Evolutionary conservation across 2,329 filamentous ascomycete species (phyloP).

Genomic region (Trichoderma oligosporum): DNA sequence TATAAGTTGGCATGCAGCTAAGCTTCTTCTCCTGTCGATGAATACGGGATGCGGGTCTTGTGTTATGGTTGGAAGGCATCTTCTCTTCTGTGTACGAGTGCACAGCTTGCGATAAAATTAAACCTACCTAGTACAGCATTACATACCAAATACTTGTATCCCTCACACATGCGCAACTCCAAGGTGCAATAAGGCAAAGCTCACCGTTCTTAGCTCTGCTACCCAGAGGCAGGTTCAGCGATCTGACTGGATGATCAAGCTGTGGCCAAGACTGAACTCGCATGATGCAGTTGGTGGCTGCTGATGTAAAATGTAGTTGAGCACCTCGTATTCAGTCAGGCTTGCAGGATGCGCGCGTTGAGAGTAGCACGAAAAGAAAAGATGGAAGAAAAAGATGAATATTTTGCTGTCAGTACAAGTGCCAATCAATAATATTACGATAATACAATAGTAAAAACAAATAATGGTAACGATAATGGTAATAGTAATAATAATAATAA

Average conservation of each 20-base stretch:
- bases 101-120: neutral
- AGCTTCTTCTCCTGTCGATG: neutral
- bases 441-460: neutral
- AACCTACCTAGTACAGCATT: neutral
- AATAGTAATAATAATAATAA: no score
- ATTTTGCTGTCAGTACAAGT: neutral
- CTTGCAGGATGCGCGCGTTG: no score
- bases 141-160: no score
- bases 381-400: neutral
- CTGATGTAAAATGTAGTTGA: neutral
- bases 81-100: neutral
- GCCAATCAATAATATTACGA: neutral
- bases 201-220: neutral
- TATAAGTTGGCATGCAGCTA: neutral
- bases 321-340: constrained; percentile 11
- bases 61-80: neutral
- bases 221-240: neutral
- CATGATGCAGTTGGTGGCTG: constrained; percentile 8
- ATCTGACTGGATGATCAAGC: neutral
- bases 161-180: neutral
- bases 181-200: neutral
- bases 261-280: neutral
- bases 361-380: neutral
- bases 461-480: no score
- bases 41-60: constrained; percentile 1